Conservation (phyloP, 169 alveolate genomes). For the Ichthyophthirius multifiliis region DNA sequence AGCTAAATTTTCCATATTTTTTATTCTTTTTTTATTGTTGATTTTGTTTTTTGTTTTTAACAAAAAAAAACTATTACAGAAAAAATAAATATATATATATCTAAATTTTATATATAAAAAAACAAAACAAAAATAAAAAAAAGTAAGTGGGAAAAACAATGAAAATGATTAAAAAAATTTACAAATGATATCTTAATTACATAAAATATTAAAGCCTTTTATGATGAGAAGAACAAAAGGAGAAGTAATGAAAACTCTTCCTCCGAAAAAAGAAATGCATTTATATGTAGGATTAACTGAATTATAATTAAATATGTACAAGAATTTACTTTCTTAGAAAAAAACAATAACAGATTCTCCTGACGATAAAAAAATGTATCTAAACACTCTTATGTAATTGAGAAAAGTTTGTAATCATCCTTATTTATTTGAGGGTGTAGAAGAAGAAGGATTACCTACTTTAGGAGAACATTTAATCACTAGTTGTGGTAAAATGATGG, state of each 20-base stretch:
- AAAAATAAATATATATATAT: too few relatives aligned
- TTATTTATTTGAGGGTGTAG: slow-evolving; percentile 94
- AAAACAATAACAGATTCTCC: slow-evolving; percentile 51
- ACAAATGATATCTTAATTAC: slow-evolving; percentile 77
- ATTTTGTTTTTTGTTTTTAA: neutral
- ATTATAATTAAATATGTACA: slow-evolving; percentile 80
- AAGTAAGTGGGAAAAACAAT: slow-evolving; percentile 21
- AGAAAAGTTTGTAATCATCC: slow-evolving; percentile 99
- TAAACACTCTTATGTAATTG: slow-evolving; percentile 93
- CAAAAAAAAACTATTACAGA: too few relatives aligned
- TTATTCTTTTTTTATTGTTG: neutral
- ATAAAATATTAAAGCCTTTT: slow-evolving; percentile 85
- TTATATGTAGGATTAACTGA: slow-evolving; percentile 89
- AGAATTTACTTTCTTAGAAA: slow-evolving; percentile 52
- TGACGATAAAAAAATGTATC: slow-evolving; percentile 78
- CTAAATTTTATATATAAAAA: too few relatives aligned
- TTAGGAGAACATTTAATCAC: slow-evolving; percentile 90
- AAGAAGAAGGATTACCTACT: slow-evolving; percentile 82
- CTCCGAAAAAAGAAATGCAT: slow-evolving; percentile 88
- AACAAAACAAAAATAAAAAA: neutral
- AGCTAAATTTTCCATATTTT: neutral
- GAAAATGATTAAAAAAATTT: slow-evolving; percentile 83
- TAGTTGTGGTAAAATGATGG: slow-evolving; percentile 92
- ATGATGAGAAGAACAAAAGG: slow-evolving; percentile 87
- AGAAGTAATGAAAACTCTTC: slow-evolving; percentile 87